Percentiles rank a stretch among this genome's conserved stretches.
These are phyloP conservation scores for Talaromyces verruculosus DNA, from an alignment of 2,329 filamentous ascomycete species.

Conservation along the genomic window DNA sequence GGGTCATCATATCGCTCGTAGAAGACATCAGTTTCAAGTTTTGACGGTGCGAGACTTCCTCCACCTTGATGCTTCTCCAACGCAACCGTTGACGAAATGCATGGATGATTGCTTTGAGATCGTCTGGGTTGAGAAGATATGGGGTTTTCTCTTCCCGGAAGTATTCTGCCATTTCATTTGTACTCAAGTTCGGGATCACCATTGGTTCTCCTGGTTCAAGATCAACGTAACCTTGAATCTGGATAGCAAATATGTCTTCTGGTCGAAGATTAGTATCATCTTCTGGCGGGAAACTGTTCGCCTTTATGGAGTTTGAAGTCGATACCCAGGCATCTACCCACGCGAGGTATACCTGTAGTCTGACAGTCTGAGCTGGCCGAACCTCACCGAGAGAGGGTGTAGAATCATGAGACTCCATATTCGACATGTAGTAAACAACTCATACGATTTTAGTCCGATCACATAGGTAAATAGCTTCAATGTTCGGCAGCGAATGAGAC, in stretches of 20 bases:
- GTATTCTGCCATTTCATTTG: constrained; percentile 2
- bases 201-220: neutral
- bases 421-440: neutral
- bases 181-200: constrained; percentile 1
- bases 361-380: neutral
- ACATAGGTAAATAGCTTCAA: neutral
- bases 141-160: neutral
- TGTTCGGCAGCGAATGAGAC: neutral
- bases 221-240: neutral
- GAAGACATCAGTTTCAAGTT: neutral
- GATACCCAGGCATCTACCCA: neutral
- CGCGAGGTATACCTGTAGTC: neutral
- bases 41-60: neutral
- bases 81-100: neutral
- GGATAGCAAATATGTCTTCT: neutral
- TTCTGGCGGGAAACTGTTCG: neutral
- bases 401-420: neutral
- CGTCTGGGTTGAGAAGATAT: neutral
- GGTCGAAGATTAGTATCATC: neutral
- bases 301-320: neutral
- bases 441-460: neutral
- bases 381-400: neutral
- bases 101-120: neutral
- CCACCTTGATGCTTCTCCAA: neutral
- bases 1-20: neutral